phyloP scores from a whole-genome alignment of 129 eudicot genomes.

The Helichrysum umbraculigerum region DNA sequence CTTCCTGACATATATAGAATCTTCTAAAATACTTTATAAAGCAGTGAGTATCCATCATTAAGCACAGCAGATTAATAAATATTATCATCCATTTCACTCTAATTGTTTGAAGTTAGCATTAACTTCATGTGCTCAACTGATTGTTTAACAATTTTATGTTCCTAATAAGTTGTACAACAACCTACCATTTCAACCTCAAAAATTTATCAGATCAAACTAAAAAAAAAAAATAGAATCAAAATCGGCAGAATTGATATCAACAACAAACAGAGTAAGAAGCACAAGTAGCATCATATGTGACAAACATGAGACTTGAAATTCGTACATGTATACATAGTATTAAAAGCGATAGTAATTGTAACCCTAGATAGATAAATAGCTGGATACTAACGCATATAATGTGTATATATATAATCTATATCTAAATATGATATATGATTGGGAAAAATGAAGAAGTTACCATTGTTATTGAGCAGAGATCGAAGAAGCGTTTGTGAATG shows the following conservation, averaged over 20 bases:
- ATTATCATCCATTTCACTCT: neutral
- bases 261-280: neutral
- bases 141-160: conserved; percentile 9
- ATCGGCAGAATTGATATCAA: conserved; percentile 4
- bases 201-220: neutral
- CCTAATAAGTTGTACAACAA: neutral
- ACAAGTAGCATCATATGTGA: neutral
- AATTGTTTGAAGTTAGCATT: neutral
- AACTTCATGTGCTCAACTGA: neutral
- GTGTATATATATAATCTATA: neutral
- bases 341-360: neutral
- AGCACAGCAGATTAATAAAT: conserved; percentile 6
- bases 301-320: neutral
- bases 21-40: neutral
- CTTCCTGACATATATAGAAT: neutral
- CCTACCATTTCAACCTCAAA: neutral
- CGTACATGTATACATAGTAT: neutral
- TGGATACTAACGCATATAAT: neutral
- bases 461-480: conserved; percentile 16
- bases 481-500: neutral
- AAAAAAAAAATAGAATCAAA: neutral
- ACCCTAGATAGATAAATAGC: neutral
- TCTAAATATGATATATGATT: too few relatives aligned
- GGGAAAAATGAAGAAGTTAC: neutral
- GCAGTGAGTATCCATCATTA: neutral